Evolutionary conservation across 1,284 basidiomycete species (phyloP).

Genomic region (Boletus austroedulis): DNA sequence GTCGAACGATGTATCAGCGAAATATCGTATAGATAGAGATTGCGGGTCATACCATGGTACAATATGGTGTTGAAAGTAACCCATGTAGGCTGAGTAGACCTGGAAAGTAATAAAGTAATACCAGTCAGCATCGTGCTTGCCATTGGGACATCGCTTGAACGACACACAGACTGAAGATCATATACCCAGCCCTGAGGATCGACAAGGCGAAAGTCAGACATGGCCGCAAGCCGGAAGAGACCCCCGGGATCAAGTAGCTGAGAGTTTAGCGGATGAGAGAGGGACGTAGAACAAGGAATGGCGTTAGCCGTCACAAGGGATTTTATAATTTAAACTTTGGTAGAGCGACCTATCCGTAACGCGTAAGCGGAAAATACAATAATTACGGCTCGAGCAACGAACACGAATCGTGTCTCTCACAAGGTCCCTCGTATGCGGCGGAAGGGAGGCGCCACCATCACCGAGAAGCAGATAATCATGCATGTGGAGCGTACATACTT

Average conservation of each 20-base stretch:
- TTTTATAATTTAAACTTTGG: conserved; percentile 23
- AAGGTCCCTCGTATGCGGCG: conserved; percentile 14
- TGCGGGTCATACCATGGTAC: conserved; percentile 60
- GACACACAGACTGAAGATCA: conserved; percentile 75
- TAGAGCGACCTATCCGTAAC: conserved; percentile 10
- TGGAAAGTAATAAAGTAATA: conserved; percentile 32
- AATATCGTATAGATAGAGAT: background rate
- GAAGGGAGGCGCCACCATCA: conserved; percentile 26
- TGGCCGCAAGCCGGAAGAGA: conserved; percentile 21
- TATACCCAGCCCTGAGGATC: conserved; percentile 80
- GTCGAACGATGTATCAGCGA: conserved; percentile 6
- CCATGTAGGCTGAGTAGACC: conserved; percentile 84
- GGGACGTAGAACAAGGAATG: background rate
- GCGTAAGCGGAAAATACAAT: conserved; percentile 14
- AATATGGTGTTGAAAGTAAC: conserved; percentile 72
- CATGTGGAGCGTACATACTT: background rate
- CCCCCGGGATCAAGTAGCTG: background rate
- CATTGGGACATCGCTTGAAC: background rate
- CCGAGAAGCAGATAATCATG: conserved; percentile 1
- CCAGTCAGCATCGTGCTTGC: background rate
- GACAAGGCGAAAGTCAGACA: conserved; percentile 70
- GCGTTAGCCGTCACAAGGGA: background rate
- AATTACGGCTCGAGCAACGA: conserved; percentile 18
- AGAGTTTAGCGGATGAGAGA: background rate
- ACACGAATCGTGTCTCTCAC: conserved; percentile 12